phyloP scores from a whole-genome alignment of 768 basidiomycete genomes.

The Tricholoma flavovirens region DNA sequence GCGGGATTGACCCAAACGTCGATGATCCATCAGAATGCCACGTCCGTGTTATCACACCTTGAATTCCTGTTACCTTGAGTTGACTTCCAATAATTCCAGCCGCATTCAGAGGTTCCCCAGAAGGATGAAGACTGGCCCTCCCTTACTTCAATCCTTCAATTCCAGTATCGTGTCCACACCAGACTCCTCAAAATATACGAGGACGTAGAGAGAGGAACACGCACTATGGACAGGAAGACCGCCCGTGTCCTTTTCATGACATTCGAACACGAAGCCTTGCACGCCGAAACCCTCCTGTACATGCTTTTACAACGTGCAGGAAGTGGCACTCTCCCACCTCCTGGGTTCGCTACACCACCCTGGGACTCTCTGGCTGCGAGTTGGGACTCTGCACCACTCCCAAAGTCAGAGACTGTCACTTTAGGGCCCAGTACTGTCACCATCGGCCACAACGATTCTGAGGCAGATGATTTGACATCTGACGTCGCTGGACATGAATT shows the following conservation, averaged over 20 bases:
- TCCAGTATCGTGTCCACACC: constrained; percentile 72
- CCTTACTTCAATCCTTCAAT: constrained; percentile 62
- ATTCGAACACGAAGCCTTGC: constrained; percentile 85
- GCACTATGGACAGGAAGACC: constrained; percentile 54
- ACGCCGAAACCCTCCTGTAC: constrained; percentile 90
- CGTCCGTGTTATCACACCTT: constrained; percentile 36
- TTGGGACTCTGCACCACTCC: constrained; percentile 47
- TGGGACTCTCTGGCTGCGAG: constrained; percentile 50
- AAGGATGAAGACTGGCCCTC: constrained; percentile 84
- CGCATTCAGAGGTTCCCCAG: constrained; percentile 84
- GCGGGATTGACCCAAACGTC: constrained; percentile 94
- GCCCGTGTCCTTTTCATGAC: constrained; percentile 88
- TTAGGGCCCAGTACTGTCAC: constrained; percentile 55
- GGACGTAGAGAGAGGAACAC: constrained; percentile 50
- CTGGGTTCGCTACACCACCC: constrained; percentile 64
- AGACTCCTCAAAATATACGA: constrained; percentile 69
- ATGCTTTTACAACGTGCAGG: constrained; percentile 87
- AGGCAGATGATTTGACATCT: constrained; percentile 52
- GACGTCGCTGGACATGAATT: constrained; percentile 59
- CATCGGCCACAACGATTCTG: constrained; percentile 81
- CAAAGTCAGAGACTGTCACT: constrained; percentile 38
- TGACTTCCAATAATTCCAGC: constrained; percentile 32
- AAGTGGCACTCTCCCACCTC: constrained; percentile 72
- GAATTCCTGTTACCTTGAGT: neutral
- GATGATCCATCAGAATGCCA: constrained; percentile 86